Percentiles rank a stretch among this genome's conserved stretches.
phyloP scores from a whole-genome alignment of 331 rosid species.

The Quercus phellos region DNA sequence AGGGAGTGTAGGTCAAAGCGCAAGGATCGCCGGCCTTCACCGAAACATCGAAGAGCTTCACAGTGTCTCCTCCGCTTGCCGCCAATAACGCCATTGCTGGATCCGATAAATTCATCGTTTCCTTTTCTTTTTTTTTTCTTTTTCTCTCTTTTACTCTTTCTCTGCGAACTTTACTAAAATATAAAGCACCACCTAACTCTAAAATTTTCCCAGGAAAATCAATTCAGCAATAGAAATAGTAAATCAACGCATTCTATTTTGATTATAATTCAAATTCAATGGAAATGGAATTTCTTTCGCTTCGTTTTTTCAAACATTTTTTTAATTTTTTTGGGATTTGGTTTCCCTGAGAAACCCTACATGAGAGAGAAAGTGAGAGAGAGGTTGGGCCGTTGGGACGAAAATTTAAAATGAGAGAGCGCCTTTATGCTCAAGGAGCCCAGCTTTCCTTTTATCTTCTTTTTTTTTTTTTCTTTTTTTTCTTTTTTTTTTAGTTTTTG shows the following conservation, averaged over 20 bases:
- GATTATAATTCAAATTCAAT: background rate
- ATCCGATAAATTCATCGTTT: slow-evolving; percentile 38
- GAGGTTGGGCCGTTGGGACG: background rate
- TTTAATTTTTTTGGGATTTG: background rate
- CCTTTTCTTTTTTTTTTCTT: background rate
- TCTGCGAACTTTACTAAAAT: background rate
- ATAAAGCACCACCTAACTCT: background rate
- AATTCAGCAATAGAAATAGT: background rate
- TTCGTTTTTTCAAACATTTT: too few species aligned
- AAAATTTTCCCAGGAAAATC: slow-evolving; percentile 4
- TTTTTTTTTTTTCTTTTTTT: too few species aligned
- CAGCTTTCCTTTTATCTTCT: background rate
- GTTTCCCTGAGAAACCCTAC: slow-evolving; percentile 44
- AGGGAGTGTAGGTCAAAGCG: slow-evolving; percentile 75
- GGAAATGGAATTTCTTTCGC: too few species aligned
- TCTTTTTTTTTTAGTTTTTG: background rate
- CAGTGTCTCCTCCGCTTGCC: slow-evolving; percentile 93
- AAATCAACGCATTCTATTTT: background rate
- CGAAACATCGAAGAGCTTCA: slow-evolving; percentile 84
- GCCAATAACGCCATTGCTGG: slow-evolving; percentile 78
- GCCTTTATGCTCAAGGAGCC: slow-evolving; percentile 20
- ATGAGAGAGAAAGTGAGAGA: background rate
- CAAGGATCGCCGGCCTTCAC: slow-evolving; percentile 86
- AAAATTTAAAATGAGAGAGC: slow-evolving; percentile 34
- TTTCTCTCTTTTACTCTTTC: background rate